Base-by-base conservation (phyloP, 2,329 filamentous ascomycete genomes). In the Arachnopeziza araneosa region DNA sequence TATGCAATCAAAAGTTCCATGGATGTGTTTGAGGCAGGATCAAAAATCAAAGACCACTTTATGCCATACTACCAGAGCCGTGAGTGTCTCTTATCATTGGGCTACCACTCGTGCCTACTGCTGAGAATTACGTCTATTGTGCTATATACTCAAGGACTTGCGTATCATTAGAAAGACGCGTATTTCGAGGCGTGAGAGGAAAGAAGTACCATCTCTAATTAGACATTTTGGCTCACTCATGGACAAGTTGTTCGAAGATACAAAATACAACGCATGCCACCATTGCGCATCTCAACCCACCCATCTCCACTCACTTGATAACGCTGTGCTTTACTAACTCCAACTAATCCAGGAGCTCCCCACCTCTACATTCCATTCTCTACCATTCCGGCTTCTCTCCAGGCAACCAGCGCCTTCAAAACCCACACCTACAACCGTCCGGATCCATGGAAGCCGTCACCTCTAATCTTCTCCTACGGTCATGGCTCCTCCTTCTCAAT, bases 391-490 rank as follows among this genome's bases (percentile, higher is more conserved):
- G 69, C 73, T 1, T 61, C 72, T 1, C 63, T 64, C 10, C 63
- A 60, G 6, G 62, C 68, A 0, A 68, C 71, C 48, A 64, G 66
- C 24, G 66, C 60, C 1, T 76, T 78, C 64, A 70, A 69, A 67
- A 57, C 67, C 57, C 54, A 69, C 69, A 59, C 66, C 70, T 61
- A 65, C 63, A 21, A 59, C 51, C 64, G 68, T 67, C 57, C 67
- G 59, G 56, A 70, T 65, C 57, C 72, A 62, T 64, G 76, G 75
- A 66, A 75, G 72, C 75, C 74, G 2, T 70, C 75, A 48, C 73
- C 76, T 5, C 64, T 78, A 14, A 73, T 78, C 24, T 71, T 75
- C 62, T 75, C 75, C 21, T 66, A 66, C 10, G 50, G 58, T 6
- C 71, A 73, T 26, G 66, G 68, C 54, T 73, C 69, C 1, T 67